Evolutionary conservation across 2,329 filamentous ascomycete species (phyloP), one percentile per base, ranked within the genome.

Genomic region (Colletotrichum trifolii): DNA sequence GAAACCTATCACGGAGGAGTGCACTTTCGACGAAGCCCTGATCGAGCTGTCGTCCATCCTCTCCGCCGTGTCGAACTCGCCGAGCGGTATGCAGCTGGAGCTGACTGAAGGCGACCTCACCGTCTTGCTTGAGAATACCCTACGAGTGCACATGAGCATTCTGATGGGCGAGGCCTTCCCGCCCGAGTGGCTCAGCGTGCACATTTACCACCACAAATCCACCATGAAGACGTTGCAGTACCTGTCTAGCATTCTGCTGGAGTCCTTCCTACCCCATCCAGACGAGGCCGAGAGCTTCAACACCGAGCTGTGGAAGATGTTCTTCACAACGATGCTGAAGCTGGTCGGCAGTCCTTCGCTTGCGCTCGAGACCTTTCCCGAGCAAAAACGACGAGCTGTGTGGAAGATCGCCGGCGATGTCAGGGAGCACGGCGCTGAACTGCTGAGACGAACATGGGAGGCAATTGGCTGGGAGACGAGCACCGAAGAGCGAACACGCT

Each of bases 401-500:
- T 99, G 96, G 96, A 99, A 98, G 80, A 97, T 99, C 74, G 96
- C 95, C 4, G 96, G 96, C 6, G 96, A 99, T 78, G 93, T 99
- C 54, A 87, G 96, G 60, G 94, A 98, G 76, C 87, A 93, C 69
- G 96, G 96, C 13, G 95, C 96, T 4, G 92, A 95, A 54, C 83
- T 99, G 8, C 82, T 99, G 39, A 88, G 91, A 66, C 87, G 88
- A 35, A 95, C 91, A 6, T 99, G 96, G 96, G 93, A 97, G 74
- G 92, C 94, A 15, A 96, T 99, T 67, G 96, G 96, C 11, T 99
- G 96, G 96, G 95, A 99, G 71, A 93, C 93, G 0, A 92, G 86
- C 38, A 77, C 84, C 1, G 95, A 98, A 64, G 94, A 97, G 74
- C 86, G 87, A 68, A 83, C 85, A 61, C 87, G 90, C 34, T 98